Conservation (phyloP, 1,284 basidiomycete genomes). For the Sanghuangporus sanghuang region DNA sequence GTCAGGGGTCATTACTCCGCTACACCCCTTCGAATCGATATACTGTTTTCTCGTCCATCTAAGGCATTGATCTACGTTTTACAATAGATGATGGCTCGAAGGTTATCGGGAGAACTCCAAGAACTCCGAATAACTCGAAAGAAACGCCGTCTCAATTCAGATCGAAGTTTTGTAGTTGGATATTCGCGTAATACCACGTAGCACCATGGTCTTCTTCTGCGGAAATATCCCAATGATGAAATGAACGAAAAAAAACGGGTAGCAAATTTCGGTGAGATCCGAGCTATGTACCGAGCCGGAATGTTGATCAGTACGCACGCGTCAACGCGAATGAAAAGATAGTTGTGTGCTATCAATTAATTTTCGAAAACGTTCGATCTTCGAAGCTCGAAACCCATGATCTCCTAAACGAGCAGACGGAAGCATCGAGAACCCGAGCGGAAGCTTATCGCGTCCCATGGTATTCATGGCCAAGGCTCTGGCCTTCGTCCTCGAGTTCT, state of each 20-base stretch:
- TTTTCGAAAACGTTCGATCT: no score
- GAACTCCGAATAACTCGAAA: no score
- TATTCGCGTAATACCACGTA: not conserved
- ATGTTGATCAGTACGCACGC: no score
- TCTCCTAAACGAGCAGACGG: not conserved
- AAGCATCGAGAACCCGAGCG: not conserved
- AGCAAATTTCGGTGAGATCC: not conserved
- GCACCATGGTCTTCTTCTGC: not conserved
- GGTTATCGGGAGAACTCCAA: not conserved
- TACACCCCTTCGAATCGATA: not conserved
- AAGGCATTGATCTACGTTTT: not conserved
- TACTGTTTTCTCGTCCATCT: not conserved
- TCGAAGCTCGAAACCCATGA: no score
- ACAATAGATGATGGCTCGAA: not conserved
- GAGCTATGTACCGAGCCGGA: no score
- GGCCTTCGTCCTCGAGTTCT: not conserved
- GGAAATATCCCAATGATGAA: not conserved
- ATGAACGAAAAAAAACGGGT: not conserved
- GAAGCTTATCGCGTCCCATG: not conserved
- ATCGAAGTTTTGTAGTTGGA: not conserved
- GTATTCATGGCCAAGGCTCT: not conserved
- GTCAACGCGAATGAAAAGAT: no score
- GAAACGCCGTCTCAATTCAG: not conserved
- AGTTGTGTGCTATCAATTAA: no score
- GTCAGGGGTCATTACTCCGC: no score